A percentile compares a stretch with the other conserved stretches of the same genome.
Evolutionary conservation across 2,329 filamentous ascomycete species (phyloP).

Genomic region (Lecanicillium sp.): DNA sequence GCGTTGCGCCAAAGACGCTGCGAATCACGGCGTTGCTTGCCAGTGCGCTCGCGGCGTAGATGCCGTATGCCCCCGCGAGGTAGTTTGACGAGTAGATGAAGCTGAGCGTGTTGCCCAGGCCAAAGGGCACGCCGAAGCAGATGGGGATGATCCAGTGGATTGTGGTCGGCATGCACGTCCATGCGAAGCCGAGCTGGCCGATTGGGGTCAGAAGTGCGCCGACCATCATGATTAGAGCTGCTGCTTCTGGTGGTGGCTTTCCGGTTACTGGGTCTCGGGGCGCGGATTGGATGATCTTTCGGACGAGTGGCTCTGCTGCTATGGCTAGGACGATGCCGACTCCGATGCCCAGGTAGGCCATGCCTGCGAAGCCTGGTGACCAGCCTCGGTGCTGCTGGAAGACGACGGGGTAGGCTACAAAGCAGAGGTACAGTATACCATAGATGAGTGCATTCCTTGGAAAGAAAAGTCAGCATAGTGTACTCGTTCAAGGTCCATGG

Average conservation of each 20-base stretch:
- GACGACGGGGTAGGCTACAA: conserved; percentile 82
- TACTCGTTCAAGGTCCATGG: background rate
- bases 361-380: conserved; percentile 62
- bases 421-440: conserved; percentile 80
- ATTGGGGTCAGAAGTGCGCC: conserved; percentile 65
- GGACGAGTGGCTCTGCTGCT: conserved; percentile 60
- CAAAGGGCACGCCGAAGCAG: conserved; percentile 71
- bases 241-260: conserved; percentile 67
- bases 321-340: conserved; percentile 55
- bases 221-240: conserved; percentile 71
- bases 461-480: background rate
- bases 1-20: conserved; percentile 8
- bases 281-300: conserved; percentile 70
- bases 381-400: conserved; percentile 70
- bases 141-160: conserved; percentile 81
- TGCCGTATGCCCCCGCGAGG: conserved; percentile 66
- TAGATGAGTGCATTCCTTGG: conserved; percentile 72
- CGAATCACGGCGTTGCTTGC: conserved; percentile 58
- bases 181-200: conserved; percentile 80
- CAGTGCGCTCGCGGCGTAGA: conserved; percentile 73
- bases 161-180: conserved; percentile 69
- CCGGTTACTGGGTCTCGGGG: conserved; percentile 67
- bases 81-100: conserved; percentile 84
- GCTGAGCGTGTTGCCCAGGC: conserved; percentile 64
- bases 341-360: conserved; percentile 68